Percentiles rank a stretch among this genome's conserved stretches.
phyloP scores from a whole-genome alignment of 441 rosid genomes.

The Flueggea neowawraea region DNA sequence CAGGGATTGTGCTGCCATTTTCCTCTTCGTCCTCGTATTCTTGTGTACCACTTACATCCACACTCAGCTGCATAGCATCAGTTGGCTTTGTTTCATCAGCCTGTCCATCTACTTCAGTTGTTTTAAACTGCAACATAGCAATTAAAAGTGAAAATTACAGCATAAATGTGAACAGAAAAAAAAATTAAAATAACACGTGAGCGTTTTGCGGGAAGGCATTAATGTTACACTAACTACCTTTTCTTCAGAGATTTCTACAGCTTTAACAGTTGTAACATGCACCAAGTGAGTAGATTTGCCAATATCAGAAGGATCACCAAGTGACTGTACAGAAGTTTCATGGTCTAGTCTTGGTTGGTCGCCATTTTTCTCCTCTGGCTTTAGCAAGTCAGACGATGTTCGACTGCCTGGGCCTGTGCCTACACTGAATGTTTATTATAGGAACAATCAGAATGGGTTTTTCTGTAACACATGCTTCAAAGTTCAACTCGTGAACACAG shows the following conservation, averaged over 20 bases:
- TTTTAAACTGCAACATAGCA: conserved; percentile 34
- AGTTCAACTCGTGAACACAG: too few species aligned
- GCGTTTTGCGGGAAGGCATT: conserved; percentile 8
- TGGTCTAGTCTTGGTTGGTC: conserved; percentile 18
- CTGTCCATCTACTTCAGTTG: conserved; percentile 25
- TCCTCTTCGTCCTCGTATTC: conserved; percentile 44
- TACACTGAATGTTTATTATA: conserved; percentile 23
- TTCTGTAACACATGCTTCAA: too few species aligned
- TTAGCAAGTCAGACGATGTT: conserved; percentile 33
- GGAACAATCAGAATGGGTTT: too few species aligned
- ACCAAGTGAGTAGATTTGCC: conserved; percentile 31
- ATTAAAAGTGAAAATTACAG: conserved; percentile 1
- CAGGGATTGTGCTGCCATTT: conserved; percentile 39
- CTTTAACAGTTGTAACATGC: conserved; percentile 35
- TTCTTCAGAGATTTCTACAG: conserved; percentile 27
- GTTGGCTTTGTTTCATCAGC: conserved; percentile 30
- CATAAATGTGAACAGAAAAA: background rate
- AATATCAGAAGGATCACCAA: conserved; percentile 24
- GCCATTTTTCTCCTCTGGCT: conserved; percentile 28
- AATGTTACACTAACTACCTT: conserved; percentile 37
- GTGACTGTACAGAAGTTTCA: conserved; percentile 20
- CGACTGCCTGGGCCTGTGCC: conserved; percentile 30
- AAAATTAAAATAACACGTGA: background rate
- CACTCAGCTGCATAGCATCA: conserved; percentile 34
- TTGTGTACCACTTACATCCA: conserved; percentile 35